Evolutionary conservation across 805 yeast genomes (phyloP).

Genomic region (Yamadazyma insecticola): DNA sequence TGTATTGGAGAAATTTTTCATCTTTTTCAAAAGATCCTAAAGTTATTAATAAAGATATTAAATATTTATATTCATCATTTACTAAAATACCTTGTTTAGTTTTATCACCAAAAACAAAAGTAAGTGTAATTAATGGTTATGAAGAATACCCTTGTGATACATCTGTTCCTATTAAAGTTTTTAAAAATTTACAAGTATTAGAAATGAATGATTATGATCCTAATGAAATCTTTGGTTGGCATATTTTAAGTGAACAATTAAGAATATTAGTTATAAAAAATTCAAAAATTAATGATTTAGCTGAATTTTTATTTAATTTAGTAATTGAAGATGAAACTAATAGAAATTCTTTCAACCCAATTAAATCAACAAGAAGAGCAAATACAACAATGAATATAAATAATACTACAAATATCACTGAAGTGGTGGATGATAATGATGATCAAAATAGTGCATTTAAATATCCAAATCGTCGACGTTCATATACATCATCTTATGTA

Average conservation of each 20-base stretch:
- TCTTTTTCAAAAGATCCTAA: conserved; percentile 36
- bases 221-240: conserved; percentile 65
- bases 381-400: conserved; percentile 3
- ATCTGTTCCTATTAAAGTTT: conserved; percentile 57
- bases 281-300: conserved; percentile 46
- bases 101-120: conserved; percentile 55
- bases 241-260: conserved; percentile 48
- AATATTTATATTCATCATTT: conserved; percentile 57
- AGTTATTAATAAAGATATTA: conserved; percentile 45
- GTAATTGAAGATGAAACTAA: conserved; percentile 51
- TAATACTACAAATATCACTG: neutral
- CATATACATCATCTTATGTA: conserved; percentile 14
- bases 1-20: conserved; percentile 35
- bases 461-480: conserved; percentile 19
- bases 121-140: conserved; percentile 54
- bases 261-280: conserved; percentile 52
- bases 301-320: conserved; percentile 47
- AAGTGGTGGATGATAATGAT: conserved; percentile 8
- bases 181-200: conserved; percentile 57
- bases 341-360: conserved; percentile 15
- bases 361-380: conserved; percentile 7
- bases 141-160: conserved; percentile 73
- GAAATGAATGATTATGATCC: conserved; percentile 60
- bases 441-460: conserved; percentile 21
- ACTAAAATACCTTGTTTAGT: conserved; percentile 62